These are phyloP conservation scores for Ziziphus jujuba DNA, from an alignment of 306 rosid genomes.

Conservation along the genomic window DNA sequence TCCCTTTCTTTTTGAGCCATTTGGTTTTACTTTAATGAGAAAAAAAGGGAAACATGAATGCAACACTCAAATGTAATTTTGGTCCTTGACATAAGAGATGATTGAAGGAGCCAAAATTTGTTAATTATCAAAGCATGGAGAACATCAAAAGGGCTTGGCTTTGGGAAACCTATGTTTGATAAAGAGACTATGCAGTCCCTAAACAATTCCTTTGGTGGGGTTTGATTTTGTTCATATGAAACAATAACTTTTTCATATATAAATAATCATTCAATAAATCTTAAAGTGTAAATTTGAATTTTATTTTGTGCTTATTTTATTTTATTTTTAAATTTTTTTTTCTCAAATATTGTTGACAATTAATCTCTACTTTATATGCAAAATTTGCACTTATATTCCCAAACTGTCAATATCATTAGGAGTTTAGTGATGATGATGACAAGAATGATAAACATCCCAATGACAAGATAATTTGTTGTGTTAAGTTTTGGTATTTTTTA, in stretches of 20 bases:
- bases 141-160: not conserved
- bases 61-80: not conserved
- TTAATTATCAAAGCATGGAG: constrained; percentile 4
- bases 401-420: too few species aligned
- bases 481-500: too few species aligned
- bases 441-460: too few species aligned
- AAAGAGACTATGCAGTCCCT: not conserved
- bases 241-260: not conserved
- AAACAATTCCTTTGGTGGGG: not conserved
- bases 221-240: not conserved
- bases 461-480: too few species aligned
- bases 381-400: too few species aligned
- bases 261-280: not conserved
- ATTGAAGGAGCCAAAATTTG: constrained; percentile 19
- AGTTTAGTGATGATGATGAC: too few species aligned
- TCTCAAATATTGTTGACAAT: too few species aligned
- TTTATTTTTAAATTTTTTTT: not conserved
- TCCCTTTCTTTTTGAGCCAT: constrained; percentile 5
- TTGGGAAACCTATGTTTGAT: constrained; percentile 4
- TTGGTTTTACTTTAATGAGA: not conserved
- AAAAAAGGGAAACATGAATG: not conserved
- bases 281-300: not conserved
- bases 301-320: not conserved
- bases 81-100: not conserved
- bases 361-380: too few species aligned